These are phyloP conservation scores for Calonectria crousiana DNA, from an alignment of 2,329 filamentous ascomycete genomes.

Conservation along the genomic window DNA sequence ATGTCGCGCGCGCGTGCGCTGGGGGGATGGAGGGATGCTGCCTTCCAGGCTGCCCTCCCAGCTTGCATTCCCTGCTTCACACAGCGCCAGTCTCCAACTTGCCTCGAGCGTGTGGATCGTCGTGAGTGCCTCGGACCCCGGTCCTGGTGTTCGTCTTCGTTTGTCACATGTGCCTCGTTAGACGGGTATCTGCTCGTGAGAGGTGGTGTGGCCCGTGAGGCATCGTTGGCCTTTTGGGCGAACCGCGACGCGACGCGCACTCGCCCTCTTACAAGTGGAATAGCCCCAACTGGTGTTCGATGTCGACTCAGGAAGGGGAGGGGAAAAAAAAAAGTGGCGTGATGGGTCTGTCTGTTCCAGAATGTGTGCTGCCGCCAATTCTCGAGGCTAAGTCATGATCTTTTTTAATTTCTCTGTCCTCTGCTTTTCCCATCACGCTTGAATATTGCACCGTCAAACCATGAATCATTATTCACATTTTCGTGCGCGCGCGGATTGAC, in stretches of 20 bases:
- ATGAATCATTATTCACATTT: conserved; percentile 8
- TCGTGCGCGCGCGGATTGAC: not conserved
- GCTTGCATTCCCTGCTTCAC: conserved; percentile 5
- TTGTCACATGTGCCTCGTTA: conserved; percentile 16
- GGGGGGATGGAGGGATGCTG: not conserved
- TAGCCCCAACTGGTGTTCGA: not conserved
- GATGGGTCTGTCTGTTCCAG: not conserved
- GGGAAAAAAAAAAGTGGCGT: not conserved
- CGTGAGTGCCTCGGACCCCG: conserved; percentile 22
- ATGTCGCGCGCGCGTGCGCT: not conserved
- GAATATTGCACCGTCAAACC: not conserved
- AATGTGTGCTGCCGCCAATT: not conserved
- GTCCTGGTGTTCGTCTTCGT: conserved; percentile 7
- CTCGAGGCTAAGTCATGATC: not conserved
- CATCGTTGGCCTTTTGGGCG: conserved; percentile 22
- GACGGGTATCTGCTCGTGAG: conserved; percentile 8
- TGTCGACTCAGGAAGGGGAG: not conserved
- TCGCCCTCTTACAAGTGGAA: not conserved
- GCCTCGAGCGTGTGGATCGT: conserved; percentile 23
- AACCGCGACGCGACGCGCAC: conserved; percentile 29
- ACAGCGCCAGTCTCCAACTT: conserved; percentile 19
- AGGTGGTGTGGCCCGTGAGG: conserved; percentile 10
- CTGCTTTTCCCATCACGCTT: not conserved
- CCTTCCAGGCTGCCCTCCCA: conserved; percentile 15
- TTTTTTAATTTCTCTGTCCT: not conserved